Evolutionary conservation across 2,329 filamentous ascomycete genomes (phyloP).

Genomic region (Calonectria hawksworthii): DNA sequence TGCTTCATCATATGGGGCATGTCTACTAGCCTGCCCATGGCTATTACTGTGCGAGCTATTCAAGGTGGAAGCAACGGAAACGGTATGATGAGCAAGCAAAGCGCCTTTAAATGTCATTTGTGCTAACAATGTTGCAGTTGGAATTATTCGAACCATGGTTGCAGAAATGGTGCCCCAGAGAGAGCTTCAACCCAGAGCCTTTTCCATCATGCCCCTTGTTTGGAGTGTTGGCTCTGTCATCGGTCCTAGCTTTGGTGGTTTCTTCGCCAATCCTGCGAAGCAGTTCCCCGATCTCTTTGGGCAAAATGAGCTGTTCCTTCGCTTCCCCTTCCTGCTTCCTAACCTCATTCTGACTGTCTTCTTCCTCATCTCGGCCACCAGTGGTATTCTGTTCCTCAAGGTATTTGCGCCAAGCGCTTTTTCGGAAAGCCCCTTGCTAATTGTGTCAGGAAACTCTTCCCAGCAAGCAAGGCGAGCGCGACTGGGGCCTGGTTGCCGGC

Average conservation of each 20-base stretch:
- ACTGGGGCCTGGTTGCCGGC: constrained; percentile 84
- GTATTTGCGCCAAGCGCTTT: constrained; percentile 52
- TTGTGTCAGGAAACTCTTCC: constrained; percentile 81
- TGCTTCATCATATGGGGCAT: constrained; percentile 88
- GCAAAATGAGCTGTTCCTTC: constrained; percentile 75
- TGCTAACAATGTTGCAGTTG: constrained; percentile 65
- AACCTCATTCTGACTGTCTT: constrained; percentile 84
- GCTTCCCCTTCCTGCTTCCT: constrained; percentile 86
- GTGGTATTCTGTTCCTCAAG: constrained; percentile 83
- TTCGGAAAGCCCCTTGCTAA: constrained; percentile 5
- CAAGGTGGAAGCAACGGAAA: constrained; percentile 91
- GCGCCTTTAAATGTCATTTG: not conserved
- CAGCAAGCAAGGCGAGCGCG: constrained; percentile 74
- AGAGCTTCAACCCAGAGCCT: constrained; percentile 88
- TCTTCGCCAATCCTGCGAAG: constrained; percentile 84
- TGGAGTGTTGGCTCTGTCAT: constrained; percentile 92
- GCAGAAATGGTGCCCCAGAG: constrained; percentile 92
- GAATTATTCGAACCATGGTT: constrained; percentile 92
- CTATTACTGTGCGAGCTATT: constrained; percentile 82
- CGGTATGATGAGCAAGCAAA: constrained; percentile 57
- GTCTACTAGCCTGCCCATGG: constrained; percentile 83
- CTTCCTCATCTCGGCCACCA: constrained; percentile 82
- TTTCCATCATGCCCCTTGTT: constrained; percentile 91
- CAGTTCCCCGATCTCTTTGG: constrained; percentile 82
- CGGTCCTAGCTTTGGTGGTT: constrained; percentile 88